Percentiles rank a stretch among this genome's conserved stretches.
These are phyloP conservation scores for Paratrypanosoma confusum DNA, from an alignment of 208 protist species.

Conservation along the genomic window DNA sequence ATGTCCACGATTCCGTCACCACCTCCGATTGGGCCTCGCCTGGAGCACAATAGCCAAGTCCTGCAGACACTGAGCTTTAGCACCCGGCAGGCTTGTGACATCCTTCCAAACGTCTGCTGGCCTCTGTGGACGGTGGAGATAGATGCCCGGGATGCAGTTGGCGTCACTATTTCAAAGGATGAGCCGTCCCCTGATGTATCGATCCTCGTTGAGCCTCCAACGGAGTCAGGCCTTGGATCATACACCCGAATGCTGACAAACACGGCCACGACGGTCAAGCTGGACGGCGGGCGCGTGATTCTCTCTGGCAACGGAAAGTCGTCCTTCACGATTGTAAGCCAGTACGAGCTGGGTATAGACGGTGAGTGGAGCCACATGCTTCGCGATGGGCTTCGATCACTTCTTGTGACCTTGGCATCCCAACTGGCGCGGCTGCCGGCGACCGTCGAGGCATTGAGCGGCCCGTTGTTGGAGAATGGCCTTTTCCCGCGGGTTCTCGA, in stretches of 20 bases:
- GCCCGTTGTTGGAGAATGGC: constrained; percentile 52
- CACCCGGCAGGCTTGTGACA: constrained; percentile 67
- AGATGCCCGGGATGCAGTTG: constrained; percentile 37
- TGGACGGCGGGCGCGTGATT: constrained; percentile 43
- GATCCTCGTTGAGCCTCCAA: constrained; percentile 21
- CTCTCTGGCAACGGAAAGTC: constrained; percentile 54
- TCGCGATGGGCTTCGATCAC: constrained; percentile 28
- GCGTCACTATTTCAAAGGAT: constrained; percentile 43
- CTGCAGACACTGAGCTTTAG: constrained; percentile 37
- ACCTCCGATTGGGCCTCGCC: not conserved
- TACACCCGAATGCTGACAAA: constrained; percentile 30
- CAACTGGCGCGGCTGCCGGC: constrained; percentile 25
- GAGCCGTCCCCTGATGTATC: constrained; percentile 18
- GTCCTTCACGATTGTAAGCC: constrained; percentile 56
- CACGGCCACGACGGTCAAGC: constrained; percentile 28
- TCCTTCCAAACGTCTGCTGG: constrained; percentile 29
- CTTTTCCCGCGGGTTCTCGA: constrained; percentile 37
- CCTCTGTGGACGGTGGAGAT: constrained; percentile 23
- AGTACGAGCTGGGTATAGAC: constrained; percentile 55
- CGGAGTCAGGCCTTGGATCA: constrained; percentile 10
- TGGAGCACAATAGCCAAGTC: not conserved
- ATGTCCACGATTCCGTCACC: not conserved
- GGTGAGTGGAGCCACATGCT: constrained; percentile 26
- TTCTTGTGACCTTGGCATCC: constrained; percentile 31
- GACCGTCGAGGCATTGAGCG: constrained; percentile 19